A percentile compares a stretch with the other conserved stretches of the same genome.
These are phyloP conservation scores for Rhodamnia argentea DNA, from an alignment of 345 rosid species.

Conservation along the genomic window DNA sequence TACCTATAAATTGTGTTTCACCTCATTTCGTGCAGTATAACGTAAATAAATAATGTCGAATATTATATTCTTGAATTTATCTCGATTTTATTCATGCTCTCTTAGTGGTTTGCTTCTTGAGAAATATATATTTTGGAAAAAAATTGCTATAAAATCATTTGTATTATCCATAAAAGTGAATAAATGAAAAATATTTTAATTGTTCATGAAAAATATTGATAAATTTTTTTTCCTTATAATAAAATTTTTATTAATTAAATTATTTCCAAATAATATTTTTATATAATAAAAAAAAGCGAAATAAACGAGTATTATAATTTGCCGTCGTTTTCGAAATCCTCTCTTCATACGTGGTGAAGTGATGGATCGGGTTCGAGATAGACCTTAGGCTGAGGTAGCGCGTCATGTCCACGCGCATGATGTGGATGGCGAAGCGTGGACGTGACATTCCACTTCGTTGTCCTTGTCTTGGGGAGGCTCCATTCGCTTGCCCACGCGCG, in stretches of 20 bases:
- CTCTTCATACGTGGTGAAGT: no score
- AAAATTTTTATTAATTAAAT: background rate
- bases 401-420: background rate
- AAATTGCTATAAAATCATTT: background rate
- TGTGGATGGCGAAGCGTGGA: background rate
- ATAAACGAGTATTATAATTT: no score
- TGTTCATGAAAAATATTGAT: background rate
- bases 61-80: background rate
- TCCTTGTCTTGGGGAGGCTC: background rate
- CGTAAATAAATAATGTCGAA: background rate
- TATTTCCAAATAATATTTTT: background rate
- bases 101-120: accelerated
- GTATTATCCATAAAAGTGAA: background rate
- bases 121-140: background rate
- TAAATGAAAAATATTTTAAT: background rate
- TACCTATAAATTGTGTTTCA: background rate
- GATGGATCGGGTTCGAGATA: background rate
- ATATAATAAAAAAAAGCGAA: no score
- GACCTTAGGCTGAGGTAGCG: background rate
- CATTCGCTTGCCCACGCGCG: background rate
- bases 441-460: background rate
- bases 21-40: background rate
- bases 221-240: no score
- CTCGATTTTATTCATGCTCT: background rate
- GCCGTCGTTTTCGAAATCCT: no score